phyloP scores from a whole-genome alignment of 805 yeast genomes.

The Candida khao-thaluensis region DNA sequence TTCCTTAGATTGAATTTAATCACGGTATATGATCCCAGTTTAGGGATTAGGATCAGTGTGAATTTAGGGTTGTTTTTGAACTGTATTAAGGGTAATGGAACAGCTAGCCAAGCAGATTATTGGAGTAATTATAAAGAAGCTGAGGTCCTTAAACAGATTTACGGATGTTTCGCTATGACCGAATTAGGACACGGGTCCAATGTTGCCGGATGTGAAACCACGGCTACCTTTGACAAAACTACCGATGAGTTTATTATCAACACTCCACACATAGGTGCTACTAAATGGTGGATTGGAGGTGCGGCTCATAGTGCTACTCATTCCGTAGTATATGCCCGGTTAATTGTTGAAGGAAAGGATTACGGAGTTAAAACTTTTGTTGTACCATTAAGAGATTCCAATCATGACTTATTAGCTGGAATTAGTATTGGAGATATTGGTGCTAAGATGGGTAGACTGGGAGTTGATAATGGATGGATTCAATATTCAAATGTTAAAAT shows the following conservation, averaged over 20 bases:
- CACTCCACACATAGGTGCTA: slow-evolving; percentile 90
- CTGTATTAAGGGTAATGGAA: slow-evolving; percentile 43
- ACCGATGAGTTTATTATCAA: slow-evolving; percentile 70
- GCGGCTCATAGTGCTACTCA: slow-evolving; percentile 95
- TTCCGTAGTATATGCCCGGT: slow-evolving; percentile 78
- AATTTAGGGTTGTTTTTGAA: slow-evolving; percentile 40
- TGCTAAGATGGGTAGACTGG: slow-evolving; percentile 93
- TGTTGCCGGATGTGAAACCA: slow-evolving; percentile 91
- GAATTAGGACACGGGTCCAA: slow-evolving; percentile 93
- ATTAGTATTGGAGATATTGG: slow-evolving; percentile 89
- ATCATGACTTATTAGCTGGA: slow-evolving; percentile 76
- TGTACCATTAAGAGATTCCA: slow-evolving; percentile 79
- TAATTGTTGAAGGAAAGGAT: slow-evolving; percentile 78
- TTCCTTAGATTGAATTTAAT: slow-evolving; percentile 35
- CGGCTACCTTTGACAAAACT: slow-evolving; percentile 70
- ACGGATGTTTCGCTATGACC: slow-evolving; percentile 93
- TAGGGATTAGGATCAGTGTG: slow-evolving; percentile 38
- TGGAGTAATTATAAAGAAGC: slow-evolving; percentile 39
- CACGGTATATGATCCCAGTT: slow-evolving; percentile 38
- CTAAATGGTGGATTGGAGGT: slow-evolving; percentile 99
- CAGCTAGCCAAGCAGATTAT: slow-evolving; percentile 35
- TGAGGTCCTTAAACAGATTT: slow-evolving; percentile 36
- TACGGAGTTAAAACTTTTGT: slow-evolving; percentile 91
- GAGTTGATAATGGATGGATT: slow-evolving; percentile 96
- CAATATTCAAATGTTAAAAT: slow-evolving; percentile 82